Base-by-base conservation (phyloP, 345 rosid genomes). In the Geranium rotundifolium region DNA sequence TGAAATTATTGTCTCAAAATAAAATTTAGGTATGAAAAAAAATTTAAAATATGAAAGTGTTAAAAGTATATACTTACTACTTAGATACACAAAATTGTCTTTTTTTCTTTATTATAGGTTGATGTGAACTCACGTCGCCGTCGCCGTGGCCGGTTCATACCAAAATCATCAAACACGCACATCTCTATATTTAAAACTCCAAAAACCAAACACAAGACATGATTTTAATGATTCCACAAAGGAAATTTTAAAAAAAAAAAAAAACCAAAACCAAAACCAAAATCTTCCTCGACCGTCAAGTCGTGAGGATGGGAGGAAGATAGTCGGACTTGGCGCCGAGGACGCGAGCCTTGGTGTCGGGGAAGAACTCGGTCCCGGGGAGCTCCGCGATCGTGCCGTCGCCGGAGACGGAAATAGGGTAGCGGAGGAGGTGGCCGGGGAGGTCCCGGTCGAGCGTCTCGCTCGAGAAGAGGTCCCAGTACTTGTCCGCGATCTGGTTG, bases 261-360 rank as follows among this genome's bases (percentile, higher is more conserved):
- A 34, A 34, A 34, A 1, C 41, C 41, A 30, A 5, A 13, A 14
- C 8, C 4, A 7, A 19, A 54, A 61, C 13, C 19, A 10, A 31
- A 31, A 31, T 8, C 41, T 8, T 8, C 4, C 18, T 70, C 10
- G 41, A 34, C 3, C 27, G 27, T 70, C 90, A 65, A 34, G 99
- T 90, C 16, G 97, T 90, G 37, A 93, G 92, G 79, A 90, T 90
- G 18, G 99, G 96, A 19, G 99, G 99, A 69, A 93, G 73, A 77
- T 83, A 90, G 70, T 93, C 99, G 19, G 99, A 88, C 69, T 82
- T 90, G 60, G 72, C 9, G 50, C 99, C 99, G 15, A 93, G 92
- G 71, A 93, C 60, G 19, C 81, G 89, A 52, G 97, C 99, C 76
- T 86, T 88, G 0, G 97, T 93, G 68, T 93, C 99, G 0, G 97